Evolutionary conservation across 768 basidiomycete genomes (phyloP), one percentile per base, ranked within the genome.

Genomic region (Amanita rimosa): DNA sequence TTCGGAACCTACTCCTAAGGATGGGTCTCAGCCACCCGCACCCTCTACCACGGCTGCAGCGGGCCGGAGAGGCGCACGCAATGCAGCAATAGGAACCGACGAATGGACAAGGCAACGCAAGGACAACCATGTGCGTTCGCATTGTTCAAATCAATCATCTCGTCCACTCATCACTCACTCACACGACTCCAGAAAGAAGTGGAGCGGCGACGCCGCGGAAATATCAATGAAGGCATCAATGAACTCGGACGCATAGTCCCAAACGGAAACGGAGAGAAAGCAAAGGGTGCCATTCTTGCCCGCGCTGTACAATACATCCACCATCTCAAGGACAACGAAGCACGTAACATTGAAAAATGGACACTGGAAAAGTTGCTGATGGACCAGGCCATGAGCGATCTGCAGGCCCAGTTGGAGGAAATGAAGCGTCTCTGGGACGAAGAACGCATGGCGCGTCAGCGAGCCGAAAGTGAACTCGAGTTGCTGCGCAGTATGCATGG

Each of bases 211-310:
- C 83, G 95, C 46, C 75, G 95, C 41, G 93, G 93, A 14, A 92
- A 92, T 56, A 97, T 99, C 67, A 96, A 95, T 65, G 87, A 94
- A 53, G 94, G 94, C 0, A 96, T 99, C 68, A 91, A 87, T 59
- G 85, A 88, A 57, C 81, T 98, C 13, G 85, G 86, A 0, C 78
- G 83, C 0, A 87, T 94, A 55, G 83, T 97, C 8, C 94, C 94
- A 3, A 86, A 83, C 55, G 86, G 83, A 22, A 81, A 85, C 0
- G 87, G 88, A 26, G 88, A 91, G 62, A 88, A 86, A 58, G 83
- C 85, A 46, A 96, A 98, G 60, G 89, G 91, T 16, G 85, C 86
- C 3, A 85, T 97, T 53, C 81, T 98, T 17, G 72, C 78, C 2
- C 85, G 85, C 29, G 91, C 93, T 1, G 92, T 92, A 33, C 81